A percentile compares a stretch with the other conserved stretches of the same genome.
Evolutionary conservation across 139 green algal species (phyloP).

Genomic region (Picochlorum sp.): DNA sequence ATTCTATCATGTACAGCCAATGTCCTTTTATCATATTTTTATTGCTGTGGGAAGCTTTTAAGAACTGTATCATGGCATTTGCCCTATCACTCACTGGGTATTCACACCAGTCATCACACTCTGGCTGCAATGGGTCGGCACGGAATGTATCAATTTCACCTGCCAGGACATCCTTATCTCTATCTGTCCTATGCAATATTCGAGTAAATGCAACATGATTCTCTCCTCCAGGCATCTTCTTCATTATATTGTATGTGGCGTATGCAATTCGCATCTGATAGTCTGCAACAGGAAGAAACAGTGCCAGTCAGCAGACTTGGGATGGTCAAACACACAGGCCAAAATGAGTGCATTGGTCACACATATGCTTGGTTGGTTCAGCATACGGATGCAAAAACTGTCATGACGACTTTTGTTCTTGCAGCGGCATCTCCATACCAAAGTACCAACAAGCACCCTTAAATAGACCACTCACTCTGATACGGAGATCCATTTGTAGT

Average conservation of each 20-base stretch:
- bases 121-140: constrained; percentile 37
- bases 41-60: constrained; percentile 28
- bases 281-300: constrained; percentile 1
- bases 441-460: no score
- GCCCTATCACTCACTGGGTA: constrained; percentile 71
- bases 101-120: constrained; percentile 54
- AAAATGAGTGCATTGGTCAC: not conserved
- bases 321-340: not conserved
- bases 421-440: no score
- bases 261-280: constrained; percentile 38
- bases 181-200: constrained; percentile 61
- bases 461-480: no score
- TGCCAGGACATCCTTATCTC: constrained; percentile 48
- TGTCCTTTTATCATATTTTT: constrained; percentile 33
- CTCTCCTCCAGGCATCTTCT: constrained; percentile 58
- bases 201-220: constrained; percentile 63
- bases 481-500: constrained; percentile 76
- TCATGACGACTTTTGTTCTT: no score
- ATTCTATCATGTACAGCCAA: constrained; percentile 70
- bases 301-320: no score
- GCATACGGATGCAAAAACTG: no score
- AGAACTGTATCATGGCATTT: constrained; percentile 64
- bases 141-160: constrained; percentile 40
- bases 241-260: constrained; percentile 58
- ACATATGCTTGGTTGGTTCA: not conserved